A percentile compares a stretch with the other conserved stretches of the same genome.
Evolutionary conservation across 164 flowering plant species (phyloP).

Genomic region (Sextonia rubra): DNA sequence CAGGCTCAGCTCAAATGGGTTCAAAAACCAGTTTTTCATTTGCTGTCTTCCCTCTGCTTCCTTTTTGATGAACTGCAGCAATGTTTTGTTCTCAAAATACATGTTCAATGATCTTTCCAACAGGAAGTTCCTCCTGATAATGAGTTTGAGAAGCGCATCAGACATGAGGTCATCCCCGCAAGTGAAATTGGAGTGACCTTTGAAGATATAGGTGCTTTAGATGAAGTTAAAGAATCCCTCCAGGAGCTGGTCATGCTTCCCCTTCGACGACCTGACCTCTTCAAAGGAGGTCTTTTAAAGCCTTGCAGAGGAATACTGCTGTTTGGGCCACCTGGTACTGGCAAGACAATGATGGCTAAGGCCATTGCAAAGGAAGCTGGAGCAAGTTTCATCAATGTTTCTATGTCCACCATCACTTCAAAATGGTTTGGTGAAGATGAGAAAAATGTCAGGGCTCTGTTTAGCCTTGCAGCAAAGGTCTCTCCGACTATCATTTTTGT

Average conservation of each 20-base stretch:
- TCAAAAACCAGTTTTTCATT: too few relatives aligned
- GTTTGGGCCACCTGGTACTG: conserved; percentile 98
- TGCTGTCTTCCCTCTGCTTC: background rate
- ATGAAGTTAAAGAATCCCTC: conserved; percentile 85
- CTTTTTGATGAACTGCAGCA: background rate
- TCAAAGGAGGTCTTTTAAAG: conserved; percentile 83
- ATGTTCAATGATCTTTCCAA: conserved; percentile 23
- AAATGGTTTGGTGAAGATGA: conserved; percentile 99
- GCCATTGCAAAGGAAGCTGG: conserved; percentile 97
- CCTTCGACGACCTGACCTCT: conserved; percentile 87
- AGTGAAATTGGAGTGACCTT: conserved; percentile 78
- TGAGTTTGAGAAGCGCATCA: conserved; percentile 91
- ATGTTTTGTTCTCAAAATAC: background rate
- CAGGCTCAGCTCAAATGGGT: too few relatives aligned
- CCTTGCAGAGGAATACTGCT: conserved; percentile 92
- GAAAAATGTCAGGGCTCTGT: conserved; percentile 89
- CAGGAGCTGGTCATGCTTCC: conserved; percentile 98
- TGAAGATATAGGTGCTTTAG: conserved; percentile 84
- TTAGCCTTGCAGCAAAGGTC: conserved; percentile 88
- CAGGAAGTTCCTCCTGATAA: conserved; percentile 71
- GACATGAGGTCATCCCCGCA: conserved; percentile 90
- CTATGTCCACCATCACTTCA: conserved; percentile 96
- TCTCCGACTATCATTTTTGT: conserved; percentile 94
- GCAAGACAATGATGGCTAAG: conserved; percentile 97
- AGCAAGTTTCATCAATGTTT: conserved; percentile 95